Percentiles rank a stretch among this genome's conserved stretches.
These are phyloP conservation scores for Petunia secreta DNA, from an alignment of 257 asterid species.

Conservation along the genomic window DNA sequence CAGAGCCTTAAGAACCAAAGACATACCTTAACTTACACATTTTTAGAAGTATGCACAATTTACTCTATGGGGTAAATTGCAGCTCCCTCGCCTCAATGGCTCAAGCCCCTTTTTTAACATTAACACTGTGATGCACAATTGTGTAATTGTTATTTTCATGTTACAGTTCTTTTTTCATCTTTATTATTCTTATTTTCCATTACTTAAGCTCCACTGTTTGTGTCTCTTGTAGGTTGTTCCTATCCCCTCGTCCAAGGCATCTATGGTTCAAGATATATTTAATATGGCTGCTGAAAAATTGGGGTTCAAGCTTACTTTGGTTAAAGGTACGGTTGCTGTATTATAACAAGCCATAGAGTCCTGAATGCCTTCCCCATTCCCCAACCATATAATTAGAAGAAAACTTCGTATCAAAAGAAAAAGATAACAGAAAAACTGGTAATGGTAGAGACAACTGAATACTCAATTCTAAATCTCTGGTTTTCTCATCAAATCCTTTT, in stretches of 20 bases:
- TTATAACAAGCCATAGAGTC: background rate
- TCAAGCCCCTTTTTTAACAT: background rate
- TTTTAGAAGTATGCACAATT: background rate
- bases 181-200: background rate
- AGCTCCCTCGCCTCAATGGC: background rate
- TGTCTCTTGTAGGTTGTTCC: slow-evolving; percentile 71
- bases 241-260: slow-evolving; percentile 70
- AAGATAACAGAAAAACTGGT: background rate
- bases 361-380: background rate
- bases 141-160: background rate
- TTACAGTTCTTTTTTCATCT: background rate
- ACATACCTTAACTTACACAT: background rate
- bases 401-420: background rate
- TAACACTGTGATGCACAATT: background rate
- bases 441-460: background rate
- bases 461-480: slow-evolving; percentile 23
- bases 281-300: slow-evolving; percentile 84
- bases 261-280: slow-evolving; percentile 73
- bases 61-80: slow-evolving; percentile 3
- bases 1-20: background rate
- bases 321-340: slow-evolving; percentile 46
- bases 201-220: background rate
- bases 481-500: background rate
- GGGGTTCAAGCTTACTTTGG: slow-evolving; percentile 70
- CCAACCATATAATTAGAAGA: slow-evolving; percentile 19